Evolutionary conservation across 768 basidiomycete genomes (phyloP).

Genomic region (Mycena floridula): DNA sequence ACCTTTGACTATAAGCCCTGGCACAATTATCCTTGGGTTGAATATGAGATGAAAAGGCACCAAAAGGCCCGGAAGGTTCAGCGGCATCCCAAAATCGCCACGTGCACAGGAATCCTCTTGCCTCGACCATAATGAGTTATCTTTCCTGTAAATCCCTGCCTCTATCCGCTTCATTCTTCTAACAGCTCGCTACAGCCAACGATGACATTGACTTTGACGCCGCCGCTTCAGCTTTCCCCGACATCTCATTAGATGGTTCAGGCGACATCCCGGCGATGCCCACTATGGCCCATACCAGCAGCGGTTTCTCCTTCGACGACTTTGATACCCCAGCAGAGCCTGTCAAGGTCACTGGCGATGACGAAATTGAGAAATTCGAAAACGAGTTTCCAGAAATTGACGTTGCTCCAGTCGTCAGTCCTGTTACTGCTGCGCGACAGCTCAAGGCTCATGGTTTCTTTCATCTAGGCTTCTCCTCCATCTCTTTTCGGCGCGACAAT

Average conservation of each 20-base stretch:
- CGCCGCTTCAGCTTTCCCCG: constrained; percentile 80
- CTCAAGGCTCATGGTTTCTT: background rate
- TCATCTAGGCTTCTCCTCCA: constrained; percentile 26
- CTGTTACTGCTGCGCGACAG: constrained; percentile 9
- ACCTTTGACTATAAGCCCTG: constrained; percentile 67
- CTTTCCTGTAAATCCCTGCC: no score
- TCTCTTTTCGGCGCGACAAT: constrained; percentile 49
- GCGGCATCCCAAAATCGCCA: no score
- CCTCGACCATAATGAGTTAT: no score
- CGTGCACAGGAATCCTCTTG: background rate
- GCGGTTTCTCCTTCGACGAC: constrained; percentile 60
- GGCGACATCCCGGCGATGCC: constrained; percentile 44
- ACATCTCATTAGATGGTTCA: constrained; percentile 69
- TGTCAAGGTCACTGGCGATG: constrained; percentile 80
- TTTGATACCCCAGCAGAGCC: constrained; percentile 49
- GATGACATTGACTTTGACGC: constrained; percentile 77
- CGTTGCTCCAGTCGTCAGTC: constrained; percentile 28
- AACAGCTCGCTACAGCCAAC: constrained; percentile 24
- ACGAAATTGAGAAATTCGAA: constrained; percentile 83
- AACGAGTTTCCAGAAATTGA: constrained; percentile 81
- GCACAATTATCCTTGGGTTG: constrained; percentile 62
- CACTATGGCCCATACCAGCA: constrained; percentile 24
- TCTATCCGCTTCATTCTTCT: no score
- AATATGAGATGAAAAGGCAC: constrained; percentile 66
- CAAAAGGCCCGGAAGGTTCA: constrained; percentile 68